Percentiles rank a stretch among this genome's conserved stretches.
Evolutionary conservation across 371 early-diverging fungal species (phyloP).

Genomic region (Mucor ambiguus): DNA sequence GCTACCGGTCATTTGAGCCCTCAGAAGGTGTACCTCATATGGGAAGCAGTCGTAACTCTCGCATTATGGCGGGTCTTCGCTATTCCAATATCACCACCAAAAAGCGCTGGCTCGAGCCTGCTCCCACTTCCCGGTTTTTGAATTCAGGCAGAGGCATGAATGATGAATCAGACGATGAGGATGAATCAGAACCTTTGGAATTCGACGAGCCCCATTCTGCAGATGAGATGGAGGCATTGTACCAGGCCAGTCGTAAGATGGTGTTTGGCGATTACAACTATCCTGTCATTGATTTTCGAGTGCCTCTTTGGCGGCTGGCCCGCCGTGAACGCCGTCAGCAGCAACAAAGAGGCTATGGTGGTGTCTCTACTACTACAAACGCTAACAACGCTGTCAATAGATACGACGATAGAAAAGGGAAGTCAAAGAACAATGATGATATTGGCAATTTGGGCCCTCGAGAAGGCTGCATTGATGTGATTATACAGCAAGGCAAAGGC

Average conservation of each 20-base stretch:
- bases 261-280: conserved; percentile 59
- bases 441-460: conserved; percentile 21
- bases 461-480: conserved; percentile 53
- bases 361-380: background rate
- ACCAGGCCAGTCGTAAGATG: conserved; percentile 45
- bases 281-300: conserved; percentile 54
- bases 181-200: conserved; percentile 31
- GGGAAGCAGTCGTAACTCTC: conserved; percentile 60
- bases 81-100: conserved; percentile 74
- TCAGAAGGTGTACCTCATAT: conserved; percentile 66
- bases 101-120: conserved; percentile 76
- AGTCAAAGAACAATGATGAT: background rate
- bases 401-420: background rate
- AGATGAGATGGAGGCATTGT: conserved; percentile 48
- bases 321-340: conserved; percentile 18
- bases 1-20: conserved; percentile 81
- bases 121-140: conserved; percentile 44
- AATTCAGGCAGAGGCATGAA: conserved; percentile 36
- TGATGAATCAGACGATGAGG: conserved; percentile 31
- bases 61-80: conserved; percentile 79
- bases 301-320: conserved; percentile 46
- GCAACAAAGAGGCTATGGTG: conserved; percentile 9
- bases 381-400: background rate
- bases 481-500: conserved; percentile 49
- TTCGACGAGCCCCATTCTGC: conserved; percentile 45